Evolutionary conservation across 225 moss, liverwort and hornwort species (phyloP).

Genomic region (Asterella californica): DNA sequence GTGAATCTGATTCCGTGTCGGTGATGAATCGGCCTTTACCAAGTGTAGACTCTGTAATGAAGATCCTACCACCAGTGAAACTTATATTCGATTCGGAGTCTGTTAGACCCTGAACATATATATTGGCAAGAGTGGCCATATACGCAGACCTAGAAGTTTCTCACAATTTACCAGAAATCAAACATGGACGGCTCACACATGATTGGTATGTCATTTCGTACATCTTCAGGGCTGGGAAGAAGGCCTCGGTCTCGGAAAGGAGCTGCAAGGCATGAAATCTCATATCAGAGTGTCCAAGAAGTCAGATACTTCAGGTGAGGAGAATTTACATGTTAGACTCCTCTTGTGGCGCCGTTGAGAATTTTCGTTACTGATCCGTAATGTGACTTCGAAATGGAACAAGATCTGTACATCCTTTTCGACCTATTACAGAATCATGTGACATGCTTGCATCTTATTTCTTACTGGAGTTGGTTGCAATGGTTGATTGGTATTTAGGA

Average conservation of each 20-base stretch:
- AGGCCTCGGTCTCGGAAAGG: conserved; percentile 81
- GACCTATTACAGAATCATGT: neutral
- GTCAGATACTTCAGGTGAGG: conserved; percentile 60
- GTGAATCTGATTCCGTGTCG: neutral
- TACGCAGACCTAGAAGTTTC: neutral
- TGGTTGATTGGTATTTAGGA: conserved; percentile 33
- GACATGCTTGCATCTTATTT: neutral
- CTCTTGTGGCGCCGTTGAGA: neutral
- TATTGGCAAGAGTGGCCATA: neutral
- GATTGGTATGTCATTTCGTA: neutral
- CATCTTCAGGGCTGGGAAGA: conserved; percentile 82
- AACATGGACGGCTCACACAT: neutral
- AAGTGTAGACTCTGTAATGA: neutral
- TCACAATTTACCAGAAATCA: no score
- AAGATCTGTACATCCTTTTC: neutral
- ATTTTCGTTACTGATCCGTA: neutral
- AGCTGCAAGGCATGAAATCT: conserved; percentile 74
- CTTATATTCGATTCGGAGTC: no score
- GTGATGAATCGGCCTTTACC: neutral
- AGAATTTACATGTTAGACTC: neutral
- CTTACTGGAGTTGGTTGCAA: neutral
- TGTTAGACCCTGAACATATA: neutral
- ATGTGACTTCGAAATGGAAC: neutral
- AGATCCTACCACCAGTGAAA: neutral
- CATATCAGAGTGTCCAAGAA: conserved; percentile 66